Evolutionary conservation across 2,329 filamentous ascomycete genomes (phyloP).

Genomic region (Colletotrichum cordylinicola): DNA sequence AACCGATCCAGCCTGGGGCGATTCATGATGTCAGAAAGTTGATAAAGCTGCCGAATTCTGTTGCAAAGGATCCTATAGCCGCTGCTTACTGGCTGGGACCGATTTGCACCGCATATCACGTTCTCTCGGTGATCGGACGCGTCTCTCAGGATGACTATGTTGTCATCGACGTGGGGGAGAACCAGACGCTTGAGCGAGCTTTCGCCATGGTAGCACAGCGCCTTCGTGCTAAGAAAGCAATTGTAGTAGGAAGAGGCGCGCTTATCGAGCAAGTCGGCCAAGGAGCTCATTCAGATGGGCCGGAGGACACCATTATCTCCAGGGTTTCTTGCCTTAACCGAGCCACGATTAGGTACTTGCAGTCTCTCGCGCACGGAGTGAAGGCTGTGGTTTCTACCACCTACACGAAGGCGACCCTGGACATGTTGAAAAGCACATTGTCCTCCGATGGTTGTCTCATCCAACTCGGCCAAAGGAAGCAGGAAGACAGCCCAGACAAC

Average conservation of each 20-base stretch:
- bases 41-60: background rate
- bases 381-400: background rate
- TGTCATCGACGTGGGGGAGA: background rate
- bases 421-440: background rate
- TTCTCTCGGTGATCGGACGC: background rate
- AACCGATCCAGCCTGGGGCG: background rate
- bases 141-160: background rate
- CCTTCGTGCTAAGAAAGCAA: background rate
- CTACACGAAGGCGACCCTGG: background rate
- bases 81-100: background rate
- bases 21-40: background rate
- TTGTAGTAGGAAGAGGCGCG: background rate
- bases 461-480: background rate
- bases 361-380: background rate
- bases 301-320: background rate
- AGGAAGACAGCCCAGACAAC: background rate
- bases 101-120: background rate
- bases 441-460: background rate
- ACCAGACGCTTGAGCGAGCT: background rate
- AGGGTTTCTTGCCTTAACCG: background rate
- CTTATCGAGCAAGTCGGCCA: background rate
- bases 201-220: background rate
- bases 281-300: background rate
- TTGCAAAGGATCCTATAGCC: background rate
- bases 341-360: background rate